Evolutionary conservation across 805 yeast genomes (phyloP).

Genomic region (Sugiyamaella smithiae): DNA sequence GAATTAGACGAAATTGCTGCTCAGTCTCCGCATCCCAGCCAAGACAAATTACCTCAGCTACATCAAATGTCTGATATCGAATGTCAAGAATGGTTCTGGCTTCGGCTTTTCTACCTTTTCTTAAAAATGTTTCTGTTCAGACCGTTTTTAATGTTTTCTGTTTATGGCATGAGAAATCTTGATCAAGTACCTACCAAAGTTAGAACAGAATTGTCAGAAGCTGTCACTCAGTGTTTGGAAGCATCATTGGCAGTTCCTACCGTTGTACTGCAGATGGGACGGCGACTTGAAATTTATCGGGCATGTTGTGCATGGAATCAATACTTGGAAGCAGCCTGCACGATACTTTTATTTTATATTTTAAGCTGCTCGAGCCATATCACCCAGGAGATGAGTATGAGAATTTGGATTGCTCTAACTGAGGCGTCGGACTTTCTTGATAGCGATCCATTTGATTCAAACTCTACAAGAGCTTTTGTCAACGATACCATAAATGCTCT

Average conservation of each 20-base stretch:
- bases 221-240: constrained; percentile 8
- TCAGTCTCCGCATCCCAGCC: constrained; percentile 7
- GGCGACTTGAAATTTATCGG: constrained; percentile 5
- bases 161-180: constrained; percentile 5
- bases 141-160: constrained; percentile 14
- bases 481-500: constrained; percentile 2
- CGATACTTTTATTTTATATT: constrained; percentile 12
- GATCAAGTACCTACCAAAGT: not conserved
- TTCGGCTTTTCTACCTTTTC: constrained; percentile 11
- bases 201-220: not conserved
- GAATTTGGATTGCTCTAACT: constrained; percentile 14
- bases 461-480: constrained; percentile 1
- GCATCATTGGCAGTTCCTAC: constrained; percentile 14
- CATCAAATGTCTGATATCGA: constrained; percentile 11
- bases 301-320: constrained; percentile 11
- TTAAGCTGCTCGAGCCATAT: constrained; percentile 2
- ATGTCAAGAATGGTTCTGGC: constrained; percentile 18
- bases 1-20: constrained; percentile 12
- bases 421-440: constrained; percentile 13
- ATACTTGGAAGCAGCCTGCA: constrained; percentile 13
- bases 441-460: constrained; percentile 9
- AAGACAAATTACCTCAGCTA: constrained; percentile 9
- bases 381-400: constrained; percentile 12
- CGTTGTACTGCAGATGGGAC: constrained; percentile 13
- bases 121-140: constrained; percentile 11